Base-by-base conservation (phyloP, 2,329 filamentous ascomycete species). In the Scedosporium apiospermum region DNA sequence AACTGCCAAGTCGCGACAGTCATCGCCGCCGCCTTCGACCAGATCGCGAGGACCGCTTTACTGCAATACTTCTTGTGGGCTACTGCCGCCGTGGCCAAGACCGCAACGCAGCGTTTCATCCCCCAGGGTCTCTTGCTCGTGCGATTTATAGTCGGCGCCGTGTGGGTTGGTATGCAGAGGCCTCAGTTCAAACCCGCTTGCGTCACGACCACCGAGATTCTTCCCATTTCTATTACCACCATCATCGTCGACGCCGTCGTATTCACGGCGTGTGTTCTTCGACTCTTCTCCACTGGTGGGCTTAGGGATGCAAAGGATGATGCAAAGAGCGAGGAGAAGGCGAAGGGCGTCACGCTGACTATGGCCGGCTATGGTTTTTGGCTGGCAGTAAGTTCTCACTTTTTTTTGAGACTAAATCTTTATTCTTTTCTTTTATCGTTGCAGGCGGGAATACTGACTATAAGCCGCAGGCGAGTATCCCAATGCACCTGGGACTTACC, bases 11-110 rank as follows among this genome's bases (percentile, higher is more conserved):
- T 81, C 61, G 75, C 78, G 62, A 74, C 84, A 55, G 74, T 78
- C 41, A 80, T 86, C 66, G 77, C 80, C 57, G 76, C 81, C 7
- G 67, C 78, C 26, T 84, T 86, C 70, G 84, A 87, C 66, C 83
- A 87, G 69, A 68, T 85, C 26, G 80, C 79, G 18, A 77, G 84
- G 59, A 72, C 81, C 59, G 75, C 79, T 42, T 70, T 84, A 62
- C 78, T 84, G 66, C 82, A 85, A 68, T 82, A 79, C 63, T 69
- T 85, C 4, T 66, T 83, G 53, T 85, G 82, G 80, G 75, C 75
- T 4, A 73, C 81, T 63, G 78, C 76, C 66, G 72, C 70, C 21
- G 73, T 73, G 38, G 67, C 70, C n/a, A 71, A 69, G 66, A 71
- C 73, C 38, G 73, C 76, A 2, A 66, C 70, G 6, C 74, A 75